phyloP scores from a whole-genome alignment of 2,329 filamentous ascomycete species.

The Apiospora saccharicola region DNA sequence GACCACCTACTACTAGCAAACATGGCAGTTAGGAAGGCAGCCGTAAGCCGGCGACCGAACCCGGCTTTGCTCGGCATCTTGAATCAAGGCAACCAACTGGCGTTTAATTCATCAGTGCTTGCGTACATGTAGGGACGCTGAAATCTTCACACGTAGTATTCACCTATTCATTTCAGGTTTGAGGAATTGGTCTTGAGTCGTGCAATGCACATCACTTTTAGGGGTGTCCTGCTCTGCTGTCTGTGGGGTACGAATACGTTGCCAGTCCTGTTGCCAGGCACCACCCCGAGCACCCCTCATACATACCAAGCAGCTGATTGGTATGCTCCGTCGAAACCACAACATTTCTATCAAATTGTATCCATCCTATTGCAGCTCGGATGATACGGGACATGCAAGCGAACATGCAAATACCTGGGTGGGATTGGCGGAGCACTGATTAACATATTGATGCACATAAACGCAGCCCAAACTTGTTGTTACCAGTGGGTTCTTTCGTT shows the following conservation, averaged over 20 bases:
- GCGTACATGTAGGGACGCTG: not conserved
- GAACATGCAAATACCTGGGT: not conserved
- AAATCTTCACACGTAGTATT: not conserved
- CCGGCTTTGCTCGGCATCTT: not conserved
- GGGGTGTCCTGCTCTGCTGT: not conserved
- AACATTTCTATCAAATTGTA: not conserved
- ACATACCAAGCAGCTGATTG: not conserved
- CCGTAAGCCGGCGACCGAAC: not conserved
- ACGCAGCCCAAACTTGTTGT: not conserved
- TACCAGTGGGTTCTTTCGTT: not conserved
- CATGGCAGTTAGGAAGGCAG: too few relatives aligned
- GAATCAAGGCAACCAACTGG: not conserved
- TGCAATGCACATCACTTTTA: not conserved
- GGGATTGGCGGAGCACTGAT: not conserved
- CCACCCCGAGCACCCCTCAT: conserved; percentile 2
- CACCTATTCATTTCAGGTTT: not conserved
- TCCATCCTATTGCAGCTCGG: not conserved
- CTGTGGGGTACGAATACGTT: not conserved
- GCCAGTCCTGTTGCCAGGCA: not conserved
- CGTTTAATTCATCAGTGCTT: not conserved
- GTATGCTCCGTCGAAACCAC: not conserved
- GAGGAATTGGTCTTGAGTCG: not conserved
- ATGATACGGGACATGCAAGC: not conserved
- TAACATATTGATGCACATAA: not conserved
- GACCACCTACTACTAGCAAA: not conserved